Percentiles rank a stretch among this genome's conserved stretches.
Conservation (phyloP, 2,329 filamentous ascomycete species). For the Hypoxylon sp. region DNA sequence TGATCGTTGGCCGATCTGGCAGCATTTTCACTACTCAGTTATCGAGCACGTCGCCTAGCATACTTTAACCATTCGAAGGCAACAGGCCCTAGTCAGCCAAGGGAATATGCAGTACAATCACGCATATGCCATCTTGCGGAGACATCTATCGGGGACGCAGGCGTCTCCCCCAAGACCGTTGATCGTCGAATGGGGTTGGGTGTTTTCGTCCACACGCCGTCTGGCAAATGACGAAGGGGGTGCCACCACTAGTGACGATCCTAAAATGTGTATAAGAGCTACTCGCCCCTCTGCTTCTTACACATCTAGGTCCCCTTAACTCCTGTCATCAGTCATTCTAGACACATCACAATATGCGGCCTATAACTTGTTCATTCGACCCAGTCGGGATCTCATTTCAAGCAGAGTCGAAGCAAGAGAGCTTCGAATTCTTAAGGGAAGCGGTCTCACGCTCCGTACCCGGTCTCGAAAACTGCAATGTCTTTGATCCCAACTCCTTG, state of each 20-base stretch:
- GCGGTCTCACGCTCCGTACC: conserved; percentile 9
- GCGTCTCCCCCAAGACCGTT: not conserved
- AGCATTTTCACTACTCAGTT: not conserved
- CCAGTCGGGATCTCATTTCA: conserved; percentile 25
- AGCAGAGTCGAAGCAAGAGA: conserved; percentile 15
- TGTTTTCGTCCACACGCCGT: not conserved
- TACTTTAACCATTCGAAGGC: not conserved
- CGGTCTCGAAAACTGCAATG: conserved; percentile 30
- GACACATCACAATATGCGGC: conserved; percentile 15
- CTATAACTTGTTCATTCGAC: conserved; percentile 23
- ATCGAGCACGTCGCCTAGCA: not conserved
- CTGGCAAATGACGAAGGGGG: not conserved
- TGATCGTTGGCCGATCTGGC: conserved; percentile 2
- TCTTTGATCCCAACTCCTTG: conserved; percentile 7
- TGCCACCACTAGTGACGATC: not conserved
- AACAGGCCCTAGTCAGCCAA: not conserved
- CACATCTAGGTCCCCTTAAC: too few relatives aligned
- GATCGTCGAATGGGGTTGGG: not conserved
- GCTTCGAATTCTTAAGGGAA: conserved; percentile 25
- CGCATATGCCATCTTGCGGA: not conserved
- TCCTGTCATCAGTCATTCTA: not conserved
- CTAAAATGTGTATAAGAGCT: conserved; percentile 10
- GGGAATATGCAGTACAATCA: conserved; percentile 15
- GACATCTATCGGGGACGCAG: not conserved
- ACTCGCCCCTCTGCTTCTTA: too few relatives aligned